A percentile compares a stretch with the other conserved stretches of the same genome.
Evolutionary conservation across 148 eudicot species (phyloP).

Genomic region (Bassia scoparia): DNA sequence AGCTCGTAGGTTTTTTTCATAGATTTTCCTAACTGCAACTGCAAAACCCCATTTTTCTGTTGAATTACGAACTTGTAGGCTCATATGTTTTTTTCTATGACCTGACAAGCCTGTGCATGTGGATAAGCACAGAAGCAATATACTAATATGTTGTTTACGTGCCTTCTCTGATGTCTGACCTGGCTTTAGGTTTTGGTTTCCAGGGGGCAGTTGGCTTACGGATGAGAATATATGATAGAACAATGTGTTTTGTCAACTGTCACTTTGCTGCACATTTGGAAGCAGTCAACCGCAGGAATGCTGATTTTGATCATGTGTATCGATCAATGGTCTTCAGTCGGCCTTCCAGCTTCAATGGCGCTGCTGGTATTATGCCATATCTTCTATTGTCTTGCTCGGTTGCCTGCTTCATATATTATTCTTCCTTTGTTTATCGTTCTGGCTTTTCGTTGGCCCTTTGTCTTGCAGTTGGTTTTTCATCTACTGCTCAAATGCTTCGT

Average conservation of each 20-base stretch:
- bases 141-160: slow-evolving; percentile 7
- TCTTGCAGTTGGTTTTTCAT: slow-evolving; percentile 78
- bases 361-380: slow-evolving; percentile 70
- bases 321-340: slow-evolving; percentile 78
- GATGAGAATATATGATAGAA: slow-evolving; percentile 82
- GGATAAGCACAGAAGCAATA: neutral
- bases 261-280: slow-evolving; percentile 98
- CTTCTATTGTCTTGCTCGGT: slow-evolving; percentile 49
- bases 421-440: slow-evolving; percentile 49
- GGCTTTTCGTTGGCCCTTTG: slow-evolving; percentile 53
- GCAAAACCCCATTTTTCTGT: neutral
- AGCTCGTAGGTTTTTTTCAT: neutral
- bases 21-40: neutral
- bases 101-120: neutral
- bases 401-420: slow-evolving; percentile 48
- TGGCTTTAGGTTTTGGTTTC: slow-evolving; percentile 34
- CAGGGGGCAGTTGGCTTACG: slow-evolving; percentile 99
- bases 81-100: neutral
- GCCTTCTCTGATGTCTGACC: slow-evolving; percentile 21
- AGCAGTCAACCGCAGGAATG: slow-evolving; percentile 89
- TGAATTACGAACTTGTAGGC: too few species aligned
- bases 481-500: slow-evolving; percentile 58
- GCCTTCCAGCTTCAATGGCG: slow-evolving; percentile 48
- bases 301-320: slow-evolving; percentile 92
- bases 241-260: slow-evolving; percentile 91